A percentile compares a stretch with the other conserved stretches of the same genome.
Evolutionary conservation across 164 flowering plant genomes (phyloP).

Genomic region (Echeveria elegans): DNA sequence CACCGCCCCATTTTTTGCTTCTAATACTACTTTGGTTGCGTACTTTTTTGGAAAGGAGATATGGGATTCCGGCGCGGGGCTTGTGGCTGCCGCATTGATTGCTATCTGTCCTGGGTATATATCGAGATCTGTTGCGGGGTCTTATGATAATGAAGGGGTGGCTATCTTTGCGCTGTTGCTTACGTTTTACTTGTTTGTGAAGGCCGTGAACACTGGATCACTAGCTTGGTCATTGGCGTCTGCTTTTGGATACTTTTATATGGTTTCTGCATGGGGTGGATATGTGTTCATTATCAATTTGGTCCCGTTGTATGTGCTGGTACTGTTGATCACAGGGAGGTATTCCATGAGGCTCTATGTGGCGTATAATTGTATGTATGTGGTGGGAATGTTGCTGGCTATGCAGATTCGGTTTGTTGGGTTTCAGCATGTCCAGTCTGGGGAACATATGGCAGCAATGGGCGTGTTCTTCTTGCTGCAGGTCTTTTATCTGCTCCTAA

Average conservation of each 20-base stretch:
- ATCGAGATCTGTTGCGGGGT: conserved; percentile 90
- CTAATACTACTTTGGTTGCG: conserved; percentile 87
- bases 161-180: conserved; percentile 85
- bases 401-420: conserved; percentile 99
- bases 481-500: conserved; percentile 22
- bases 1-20: conserved; percentile 92
- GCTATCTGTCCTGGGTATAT: conserved; percentile 98
- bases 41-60: conserved; percentile 93
- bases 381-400: conserved; percentile 90
- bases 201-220: conserved; percentile 92
- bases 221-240: conserved; percentile 89
- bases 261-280: conserved; percentile 99
- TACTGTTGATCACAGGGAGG: conserved; percentile 80
- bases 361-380: conserved; percentile 83
- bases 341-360: conserved; percentile 90
- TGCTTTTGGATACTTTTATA: conserved; percentile 89
- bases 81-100: conserved; percentile 83
- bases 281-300: conserved; percentile 91
- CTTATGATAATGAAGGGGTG: conserved; percentile 92
- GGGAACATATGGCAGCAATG: conserved; percentile 99
- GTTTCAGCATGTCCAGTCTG: conserved; percentile 98
- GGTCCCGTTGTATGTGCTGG: conserved; percentile 84
- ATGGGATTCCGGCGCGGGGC: conserved; percentile 92
- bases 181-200: conserved; percentile 82
- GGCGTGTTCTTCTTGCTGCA: conserved; percentile 95